A percentile compares a stretch with the other conserved stretches of the same genome.
Conservation (phyloP, 2,329 filamentous ascomycete species). For the Rachicladosporium sp. region DNA sequence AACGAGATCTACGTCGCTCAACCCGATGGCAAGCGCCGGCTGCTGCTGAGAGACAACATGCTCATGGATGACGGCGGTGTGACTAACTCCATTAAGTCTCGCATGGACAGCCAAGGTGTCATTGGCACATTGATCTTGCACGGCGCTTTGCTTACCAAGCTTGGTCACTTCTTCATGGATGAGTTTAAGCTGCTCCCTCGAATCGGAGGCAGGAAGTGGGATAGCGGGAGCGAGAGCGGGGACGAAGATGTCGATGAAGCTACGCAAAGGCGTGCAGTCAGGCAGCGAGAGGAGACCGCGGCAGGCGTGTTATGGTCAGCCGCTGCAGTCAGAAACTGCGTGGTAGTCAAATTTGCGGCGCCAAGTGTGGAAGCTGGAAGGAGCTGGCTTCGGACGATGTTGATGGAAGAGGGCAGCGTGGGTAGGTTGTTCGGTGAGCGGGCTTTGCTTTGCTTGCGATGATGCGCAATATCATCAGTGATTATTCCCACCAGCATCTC, state of each 20-base stretch:
- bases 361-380: slow-evolving; percentile 68
- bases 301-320: slow-evolving; percentile 68
- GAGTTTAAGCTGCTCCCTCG: slow-evolving; percentile 70
- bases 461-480: slow-evolving; percentile 1
- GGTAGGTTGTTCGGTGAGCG: slow-evolving; percentile 63
- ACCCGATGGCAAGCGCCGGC: slow-evolving; percentile 32
- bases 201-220: slow-evolving; percentile 71
- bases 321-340: slow-evolving; percentile 66
- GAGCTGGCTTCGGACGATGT: slow-evolving; percentile 65
- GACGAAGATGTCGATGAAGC: slow-evolving; percentile 29
- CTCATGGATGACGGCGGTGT: slow-evolving; percentile 42
- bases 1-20: slow-evolving; percentile 68
- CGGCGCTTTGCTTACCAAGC: slow-evolving; percentile 53
- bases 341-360: slow-evolving; percentile 84
- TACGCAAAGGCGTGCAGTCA: slow-evolving; percentile 23
- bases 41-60: slow-evolving; percentile 77
- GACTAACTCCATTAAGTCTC: slow-evolving; percentile 25
- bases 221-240: slow-evolving; percentile 23
- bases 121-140: slow-evolving; percentile 77
- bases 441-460: slow-evolving; percentile 59
- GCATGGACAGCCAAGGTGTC: slow-evolving; percentile 64
- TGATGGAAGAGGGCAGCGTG: slow-evolving; percentile 62
- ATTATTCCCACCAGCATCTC: not conserved
- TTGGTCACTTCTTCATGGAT: slow-evolving; percentile 63
- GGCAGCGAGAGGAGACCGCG: slow-evolving; percentile 46